Conservation (phyloP, 257 asterid species). For the Ilex aquifolium region DNA sequence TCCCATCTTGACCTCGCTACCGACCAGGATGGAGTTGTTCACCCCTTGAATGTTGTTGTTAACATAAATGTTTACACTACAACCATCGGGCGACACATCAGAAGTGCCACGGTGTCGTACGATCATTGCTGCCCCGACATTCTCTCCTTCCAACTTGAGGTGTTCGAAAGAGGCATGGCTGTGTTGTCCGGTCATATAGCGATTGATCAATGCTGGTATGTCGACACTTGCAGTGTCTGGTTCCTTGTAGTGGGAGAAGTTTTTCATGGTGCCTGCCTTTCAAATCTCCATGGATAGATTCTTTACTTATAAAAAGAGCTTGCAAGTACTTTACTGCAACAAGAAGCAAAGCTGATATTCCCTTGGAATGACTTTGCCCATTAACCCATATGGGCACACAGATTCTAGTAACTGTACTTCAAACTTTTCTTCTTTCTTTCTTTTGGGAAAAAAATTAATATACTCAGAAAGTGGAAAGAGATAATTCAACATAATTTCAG, state of each 20-base stretch:
- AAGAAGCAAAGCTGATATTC: constrained; percentile 60
- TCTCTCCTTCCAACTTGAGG: too few species aligned
- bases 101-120: too few species aligned
- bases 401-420: too few species aligned
- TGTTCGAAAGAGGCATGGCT: background rate
- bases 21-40: background rate
- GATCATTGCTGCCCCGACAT: too few species aligned
- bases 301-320: constrained; percentile 8
- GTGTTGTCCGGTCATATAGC: constrained; percentile 13
- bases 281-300: background rate
- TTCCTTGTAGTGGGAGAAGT: constrained; percentile 19
- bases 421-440: too few species aligned
- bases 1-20: constrained; percentile 1
- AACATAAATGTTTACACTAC: too few species aligned
- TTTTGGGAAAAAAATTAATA: too few species aligned
- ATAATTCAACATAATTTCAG: too few species aligned
- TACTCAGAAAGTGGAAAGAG: too few species aligned
- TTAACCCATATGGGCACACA: too few species aligned
- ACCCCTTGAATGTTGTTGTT: background rate
- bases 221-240: constrained; percentile 2
- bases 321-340: constrained; percentile 17
- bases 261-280: constrained; percentile 25
- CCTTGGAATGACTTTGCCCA: constrained; percentile 31
- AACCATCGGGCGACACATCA: too few species aligned
- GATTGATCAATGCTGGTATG: background rate